A percentile compares a stretch with the other conserved stretches of the same genome.
Conservation (phyloP, 495 filamentous ascomycete genomes). For the Talaromyces proteolyticus region DNA sequence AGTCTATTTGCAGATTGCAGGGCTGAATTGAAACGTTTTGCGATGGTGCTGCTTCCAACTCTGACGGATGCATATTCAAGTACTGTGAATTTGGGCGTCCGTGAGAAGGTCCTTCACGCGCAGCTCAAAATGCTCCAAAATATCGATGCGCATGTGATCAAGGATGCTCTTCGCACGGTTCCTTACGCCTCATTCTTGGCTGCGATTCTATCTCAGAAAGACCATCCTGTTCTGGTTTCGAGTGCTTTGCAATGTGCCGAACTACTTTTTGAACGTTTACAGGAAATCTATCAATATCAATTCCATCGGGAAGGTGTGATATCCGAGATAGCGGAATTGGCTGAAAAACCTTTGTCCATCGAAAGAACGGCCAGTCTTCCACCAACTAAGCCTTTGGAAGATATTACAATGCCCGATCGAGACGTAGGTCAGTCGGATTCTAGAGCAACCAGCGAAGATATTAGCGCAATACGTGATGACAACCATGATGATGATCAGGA, state of each 20-base stretch:
- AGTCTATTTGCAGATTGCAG: constrained; percentile 75
- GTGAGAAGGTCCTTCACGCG: constrained; percentile 92
- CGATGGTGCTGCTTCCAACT: constrained; percentile 91
- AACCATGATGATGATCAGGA: constrained; percentile 40
- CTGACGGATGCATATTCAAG: constrained; percentile 96
- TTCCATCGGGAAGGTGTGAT: constrained; percentile 98
- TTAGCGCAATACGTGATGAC: constrained; percentile 11
- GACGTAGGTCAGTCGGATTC: constrained; percentile 11
- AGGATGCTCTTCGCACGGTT: constrained; percentile 82
- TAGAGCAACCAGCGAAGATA: constrained; percentile 3
- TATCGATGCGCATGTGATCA: constrained; percentile 72
- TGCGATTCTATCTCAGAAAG: constrained; percentile 92
- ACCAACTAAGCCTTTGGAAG: constrained; percentile 6
- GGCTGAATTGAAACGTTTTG: constrained; percentile 82
- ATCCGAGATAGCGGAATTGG: constrained; percentile 77
- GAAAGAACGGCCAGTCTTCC: constrained; percentile 14
- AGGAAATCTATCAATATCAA: constrained; percentile 86
- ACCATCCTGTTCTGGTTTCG: constrained; percentile 82
- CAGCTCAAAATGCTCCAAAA: constrained; percentile 99
- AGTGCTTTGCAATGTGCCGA: constrained; percentile 85
- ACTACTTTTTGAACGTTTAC: constrained; percentile 74
- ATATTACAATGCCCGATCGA: constrained; percentile 11
- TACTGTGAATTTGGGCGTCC: constrained; percentile 94
- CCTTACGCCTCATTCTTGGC: constrained; percentile 97
- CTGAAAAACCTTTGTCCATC: constrained; percentile 43